phyloP scores from a whole-genome alignment of 768 basidiomycete species.

The Holtermannia corniformis region DNA sequence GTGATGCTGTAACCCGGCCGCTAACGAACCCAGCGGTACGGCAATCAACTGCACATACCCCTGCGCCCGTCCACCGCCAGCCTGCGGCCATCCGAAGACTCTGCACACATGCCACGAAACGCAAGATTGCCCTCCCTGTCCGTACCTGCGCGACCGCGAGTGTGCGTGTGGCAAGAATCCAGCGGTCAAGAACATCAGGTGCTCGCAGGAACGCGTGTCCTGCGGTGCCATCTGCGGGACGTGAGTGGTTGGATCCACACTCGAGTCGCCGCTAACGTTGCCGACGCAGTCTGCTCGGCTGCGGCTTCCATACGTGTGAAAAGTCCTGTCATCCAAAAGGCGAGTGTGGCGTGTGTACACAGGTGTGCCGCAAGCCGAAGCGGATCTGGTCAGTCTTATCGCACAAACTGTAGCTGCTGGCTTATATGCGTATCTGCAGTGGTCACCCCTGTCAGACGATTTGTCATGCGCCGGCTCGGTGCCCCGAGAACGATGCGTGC shows the following conservation, averaged over 20 bases:
- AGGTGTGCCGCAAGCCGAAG: conserved; percentile 74
- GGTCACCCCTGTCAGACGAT: conserved; percentile 64
- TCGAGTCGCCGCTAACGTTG: not conserved
- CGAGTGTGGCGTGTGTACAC: conserved; percentile 65
- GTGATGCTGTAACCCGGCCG: not conserved
- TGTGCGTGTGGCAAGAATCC: conserved; percentile 85
- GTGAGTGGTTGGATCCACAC: conserved; percentile 43
- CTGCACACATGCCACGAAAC: conserved; percentile 78
- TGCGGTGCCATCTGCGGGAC: conserved; percentile 78
- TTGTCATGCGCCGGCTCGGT: conserved; percentile 83
- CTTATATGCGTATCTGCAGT: conserved; percentile 4
- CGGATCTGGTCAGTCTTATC: conserved; percentile 59
- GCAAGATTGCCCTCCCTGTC: conserved; percentile 72
- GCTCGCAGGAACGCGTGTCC: conserved; percentile 74
- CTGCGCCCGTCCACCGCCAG: conserved; percentile 58
- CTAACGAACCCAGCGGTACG: conserved; percentile 22
- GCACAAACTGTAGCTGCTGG: conserved; percentile 49
- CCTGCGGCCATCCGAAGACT: conserved; percentile 72
- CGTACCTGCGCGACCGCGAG: conserved; percentile 61
- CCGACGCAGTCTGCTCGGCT: conserved; percentile 54
- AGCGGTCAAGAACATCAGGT: conserved; percentile 64
- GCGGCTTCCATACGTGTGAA: conserved; percentile 85
- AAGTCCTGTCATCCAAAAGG: conserved; percentile 65
- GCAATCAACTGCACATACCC: conserved; percentile 66
- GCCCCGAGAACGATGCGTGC: conserved; percentile 73